Percentiles rank a stretch among this genome's conserved stretches.
These are phyloP conservation scores for Metschnikowia orientalis DNA, from an alignment of 805 yeast genomes.

Conservation along the genomic window DNA sequence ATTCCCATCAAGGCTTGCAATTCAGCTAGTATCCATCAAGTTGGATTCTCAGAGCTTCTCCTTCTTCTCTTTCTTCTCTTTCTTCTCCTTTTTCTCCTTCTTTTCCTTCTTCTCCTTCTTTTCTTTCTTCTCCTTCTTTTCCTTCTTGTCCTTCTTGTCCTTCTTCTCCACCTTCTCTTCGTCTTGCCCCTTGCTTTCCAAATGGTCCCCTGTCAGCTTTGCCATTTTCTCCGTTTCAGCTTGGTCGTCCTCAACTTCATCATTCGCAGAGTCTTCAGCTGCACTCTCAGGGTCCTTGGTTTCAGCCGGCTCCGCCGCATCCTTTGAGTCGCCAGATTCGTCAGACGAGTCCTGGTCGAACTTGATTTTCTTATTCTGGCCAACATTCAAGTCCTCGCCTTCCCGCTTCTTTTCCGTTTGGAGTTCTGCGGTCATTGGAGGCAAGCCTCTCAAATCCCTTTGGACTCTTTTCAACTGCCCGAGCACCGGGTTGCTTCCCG, in stretches of 20 bases:
- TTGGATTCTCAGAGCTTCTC: too few relatives aligned
- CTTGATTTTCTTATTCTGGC: constrained; percentile 24
- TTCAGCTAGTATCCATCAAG: too few relatives aligned
- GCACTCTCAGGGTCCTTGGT: constrained; percentile 9
- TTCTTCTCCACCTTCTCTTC: constrained; percentile 12
- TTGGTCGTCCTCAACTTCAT: constrained; percentile 3
- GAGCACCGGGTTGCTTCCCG: constrained; percentile 38
- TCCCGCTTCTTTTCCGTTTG: constrained; percentile 8
- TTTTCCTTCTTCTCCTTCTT: constrained; percentile 24
- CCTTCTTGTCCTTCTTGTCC: constrained; percentile 12
- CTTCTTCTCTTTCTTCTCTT: constrained; percentile 18
- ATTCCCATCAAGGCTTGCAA: too few relatives aligned
- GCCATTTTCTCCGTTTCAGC: constrained; percentile 8
- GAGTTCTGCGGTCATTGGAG: constrained; percentile 46
- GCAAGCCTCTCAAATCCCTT: constrained; percentile 75
- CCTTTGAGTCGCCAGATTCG: constrained; percentile 10
- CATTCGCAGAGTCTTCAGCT: constrained; percentile 4
- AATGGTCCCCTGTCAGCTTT: too few relatives aligned
- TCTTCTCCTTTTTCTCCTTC: constrained; percentile 26
- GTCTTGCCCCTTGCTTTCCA: constrained; percentile 3
- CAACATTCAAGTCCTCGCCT: constrained; percentile 9
- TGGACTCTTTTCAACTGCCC: constrained; percentile 71
- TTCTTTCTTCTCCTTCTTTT: constrained; percentile 16
- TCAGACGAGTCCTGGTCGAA: constrained; percentile 18
- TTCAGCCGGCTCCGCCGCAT: constrained; percentile 11